These are phyloP conservation scores for Spinacia oleracea DNA, from an alignment of 179 eudicot species.

Conservation along the genomic window DNA sequence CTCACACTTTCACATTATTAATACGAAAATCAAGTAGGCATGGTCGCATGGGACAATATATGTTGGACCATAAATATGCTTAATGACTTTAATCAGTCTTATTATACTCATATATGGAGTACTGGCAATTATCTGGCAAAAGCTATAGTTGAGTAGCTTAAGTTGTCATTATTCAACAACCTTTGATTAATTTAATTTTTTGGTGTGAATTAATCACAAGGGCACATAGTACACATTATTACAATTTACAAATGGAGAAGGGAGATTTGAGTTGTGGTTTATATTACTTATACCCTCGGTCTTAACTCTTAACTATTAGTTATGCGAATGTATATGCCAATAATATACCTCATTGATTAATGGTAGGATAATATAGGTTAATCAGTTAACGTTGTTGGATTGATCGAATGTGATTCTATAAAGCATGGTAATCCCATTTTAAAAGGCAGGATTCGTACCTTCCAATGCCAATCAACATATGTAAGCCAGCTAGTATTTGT, in stretches of 20 bases:
- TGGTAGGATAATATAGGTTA: too few relatives aligned
- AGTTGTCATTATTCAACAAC: constrained; percentile 20
- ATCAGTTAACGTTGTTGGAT: neutral
- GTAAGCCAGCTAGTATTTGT: neutral
- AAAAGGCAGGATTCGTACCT: neutral
- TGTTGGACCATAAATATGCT: neutral
- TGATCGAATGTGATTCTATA: too few relatives aligned
- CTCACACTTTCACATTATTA: neutral
- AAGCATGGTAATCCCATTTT: too few relatives aligned
- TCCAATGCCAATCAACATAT: neutral
- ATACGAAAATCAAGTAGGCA: neutral
- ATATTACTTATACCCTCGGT: too few relatives aligned
- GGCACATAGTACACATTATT: too few relatives aligned
- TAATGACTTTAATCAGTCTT: neutral
- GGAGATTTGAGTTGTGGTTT: too few relatives aligned
- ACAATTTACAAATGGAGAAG: too few relatives aligned
- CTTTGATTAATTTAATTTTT: neutral
- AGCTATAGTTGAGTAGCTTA: neutral
- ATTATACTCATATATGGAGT: too few relatives aligned
- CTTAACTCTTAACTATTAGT: too few relatives aligned
- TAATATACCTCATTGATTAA: too few relatives aligned
- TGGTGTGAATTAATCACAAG: too few relatives aligned
- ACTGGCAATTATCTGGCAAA: neutral
- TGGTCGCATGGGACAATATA: neutral
- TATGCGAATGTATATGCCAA: too few relatives aligned